Conservation (phyloP, 805 yeast genomes). For the Wilhelminamyces savonicus region DNA sequence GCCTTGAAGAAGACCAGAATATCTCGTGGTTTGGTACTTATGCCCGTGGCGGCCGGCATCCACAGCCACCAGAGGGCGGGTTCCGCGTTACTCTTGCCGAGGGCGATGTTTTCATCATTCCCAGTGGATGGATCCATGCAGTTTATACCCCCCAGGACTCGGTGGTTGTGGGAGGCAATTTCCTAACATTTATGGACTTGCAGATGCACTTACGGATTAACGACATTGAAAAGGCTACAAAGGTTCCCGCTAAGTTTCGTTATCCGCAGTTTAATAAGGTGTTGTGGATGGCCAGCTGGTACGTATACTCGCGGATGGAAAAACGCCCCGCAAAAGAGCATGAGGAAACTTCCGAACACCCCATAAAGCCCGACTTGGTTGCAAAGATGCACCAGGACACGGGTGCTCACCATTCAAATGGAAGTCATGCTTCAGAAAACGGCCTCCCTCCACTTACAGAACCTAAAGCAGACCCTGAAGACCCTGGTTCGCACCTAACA, state of each 20-base stretch:
- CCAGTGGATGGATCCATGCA: conserved; percentile 92
- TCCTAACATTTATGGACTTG: conserved; percentile 59
- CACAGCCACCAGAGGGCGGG: conserved; percentile 34
- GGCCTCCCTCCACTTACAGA: too few relatives aligned
- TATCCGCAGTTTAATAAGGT: conserved; percentile 72
- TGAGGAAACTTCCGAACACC: too few relatives aligned
- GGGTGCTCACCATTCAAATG: too few relatives aligned
- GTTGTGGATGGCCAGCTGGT: conserved; percentile 61
- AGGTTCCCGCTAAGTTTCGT: conserved; percentile 69
- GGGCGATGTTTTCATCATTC: conserved; percentile 77
- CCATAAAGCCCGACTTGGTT: too few relatives aligned
- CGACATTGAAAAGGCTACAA: conserved; percentile 57
- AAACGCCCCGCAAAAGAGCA: too few relatives aligned
- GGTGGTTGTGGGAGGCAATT: conserved; percentile 84
- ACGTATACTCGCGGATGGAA: too few relatives aligned
- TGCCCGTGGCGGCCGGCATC: conserved; percentile 24
- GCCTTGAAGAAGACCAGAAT: conserved; percentile 56
- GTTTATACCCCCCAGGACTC: conserved; percentile 81
- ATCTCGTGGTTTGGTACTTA: conserved; percentile 59
- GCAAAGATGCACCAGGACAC: too few relatives aligned
- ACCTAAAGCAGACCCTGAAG: too few relatives aligned
- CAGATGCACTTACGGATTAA: conserved; percentile 57
- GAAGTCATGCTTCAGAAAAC: too few relatives aligned
- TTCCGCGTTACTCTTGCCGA: conserved; percentile 45
- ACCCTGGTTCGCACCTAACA: too few relatives aligned